Evolutionary conservation across 306 rosid species (phyloP), one percentile per base, ranked within the genome.

Genomic region (Vigna mungo): DNA sequence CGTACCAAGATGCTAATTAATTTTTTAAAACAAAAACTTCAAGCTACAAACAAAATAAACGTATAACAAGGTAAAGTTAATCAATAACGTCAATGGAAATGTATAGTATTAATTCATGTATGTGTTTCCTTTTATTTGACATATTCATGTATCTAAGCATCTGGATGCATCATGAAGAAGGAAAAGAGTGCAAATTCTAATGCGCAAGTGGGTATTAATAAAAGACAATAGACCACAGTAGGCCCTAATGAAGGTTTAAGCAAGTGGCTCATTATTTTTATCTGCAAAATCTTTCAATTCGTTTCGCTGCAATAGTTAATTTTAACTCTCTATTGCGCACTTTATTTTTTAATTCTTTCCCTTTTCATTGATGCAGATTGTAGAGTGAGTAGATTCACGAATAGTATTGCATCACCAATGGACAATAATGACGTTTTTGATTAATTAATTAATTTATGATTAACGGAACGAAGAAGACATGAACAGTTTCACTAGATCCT

Each of bases 231-330:
- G 53, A 20, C 39, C 54, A 14, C 10, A 74, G 46, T 18, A 60
- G 68, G 18, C 41, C 58, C 69, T 46, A 15, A 52, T 52, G 18
- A 9, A 21, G 6, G 36, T 14, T 77, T 54, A 64, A 46, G 68
- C 79, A 80, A 73, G 78, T 61, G 36, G 25, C 18, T 13, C 69
- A 46, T 54, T 74, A 66, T 68, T 81, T 49, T 81, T 49, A 75
- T 49, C 48, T 65, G 8, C 8, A 36, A 36, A 36, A 36, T 1
- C 9, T 36, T 36, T 36, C 9, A 6, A 6, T 61, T 61, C 7
- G n/a, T 61, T 61, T 15, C 68, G 2, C 21, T 5, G 65, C 10
- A 25, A 2, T 30, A 15, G 6, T 27, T 27, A 27, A 27, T 27
- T 56, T 23, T 0, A 56, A 56, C 62, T 34, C 20, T 27, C 34